These are phyloP conservation scores for Candida sonorensis DNA, from an alignment of 805 yeast species.

Conservation along the genomic window DNA sequence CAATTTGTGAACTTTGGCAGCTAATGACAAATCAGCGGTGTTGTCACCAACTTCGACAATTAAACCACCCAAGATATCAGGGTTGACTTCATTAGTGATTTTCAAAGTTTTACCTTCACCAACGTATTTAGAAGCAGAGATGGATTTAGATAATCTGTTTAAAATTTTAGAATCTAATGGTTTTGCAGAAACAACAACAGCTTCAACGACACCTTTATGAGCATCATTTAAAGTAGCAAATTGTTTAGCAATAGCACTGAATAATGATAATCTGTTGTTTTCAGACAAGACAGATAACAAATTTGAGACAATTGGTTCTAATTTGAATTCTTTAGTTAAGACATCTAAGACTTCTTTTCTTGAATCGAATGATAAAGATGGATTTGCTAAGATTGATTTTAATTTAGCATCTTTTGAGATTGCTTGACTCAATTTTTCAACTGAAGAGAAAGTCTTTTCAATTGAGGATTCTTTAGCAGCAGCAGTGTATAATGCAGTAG, in stretches of 20 bases:
- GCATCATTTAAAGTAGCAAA: conserved; percentile 80
- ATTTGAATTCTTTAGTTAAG: conserved; percentile 38
- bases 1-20: conserved; percentile 78
- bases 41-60: conserved; percentile 94
- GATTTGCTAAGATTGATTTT: conserved; percentile 60
- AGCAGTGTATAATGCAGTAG: conserved; percentile 89
- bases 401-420: conserved; percentile 61
- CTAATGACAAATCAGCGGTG: conserved; percentile 88
- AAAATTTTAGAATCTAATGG: conserved; percentile 78
- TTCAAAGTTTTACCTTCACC: conserved; percentile 83
- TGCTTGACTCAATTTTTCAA: conserved; percentile 48
- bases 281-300: conserved; percentile 82
- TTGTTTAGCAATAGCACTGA: conserved; percentile 59
- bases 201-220: conserved; percentile 86
- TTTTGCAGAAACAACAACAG: conserved; percentile 81
- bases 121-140: conserved; percentile 71
- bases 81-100: conserved; percentile 75
- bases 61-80: conserved; percentile 92
- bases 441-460: conserved; percentile 59
- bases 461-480: conserved; percentile 76
- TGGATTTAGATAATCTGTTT: conserved; percentile 70
- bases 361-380: conserved; percentile 72
- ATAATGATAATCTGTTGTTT: conserved; percentile 82
- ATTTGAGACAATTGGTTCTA: conserved; percentile 71
- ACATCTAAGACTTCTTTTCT: conserved; percentile 64